These are phyloP conservation scores for Trichoderma simmonsii DNA, from an alignment of 2,329 filamentous ascomycete genomes.

Conservation along the genomic window DNA sequence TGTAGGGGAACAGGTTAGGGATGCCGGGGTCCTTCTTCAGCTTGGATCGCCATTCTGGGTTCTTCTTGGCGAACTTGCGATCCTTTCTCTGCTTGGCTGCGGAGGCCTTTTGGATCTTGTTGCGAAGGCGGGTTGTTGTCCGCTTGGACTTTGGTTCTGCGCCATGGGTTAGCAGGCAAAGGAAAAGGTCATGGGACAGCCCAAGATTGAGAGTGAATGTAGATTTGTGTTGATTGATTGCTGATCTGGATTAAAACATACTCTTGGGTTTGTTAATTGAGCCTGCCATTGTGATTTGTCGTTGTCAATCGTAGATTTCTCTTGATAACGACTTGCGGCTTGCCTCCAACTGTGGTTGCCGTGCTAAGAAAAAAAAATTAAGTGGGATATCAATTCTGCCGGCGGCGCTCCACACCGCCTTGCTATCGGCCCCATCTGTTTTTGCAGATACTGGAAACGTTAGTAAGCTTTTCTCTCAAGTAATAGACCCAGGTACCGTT, in stretches of 20 bases:
- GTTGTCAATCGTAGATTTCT: neutral
- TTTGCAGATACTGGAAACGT: neutral
- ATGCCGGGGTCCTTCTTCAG: conserved; percentile 98
- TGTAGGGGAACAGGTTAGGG: conserved; percentile 95
- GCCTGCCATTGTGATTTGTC: conserved; percentile 45
- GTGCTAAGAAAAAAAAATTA: conserved; percentile 33
- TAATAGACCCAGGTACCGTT: neutral
- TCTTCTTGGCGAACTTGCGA: conserved; percentile 88
- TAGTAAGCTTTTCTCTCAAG: neutral
- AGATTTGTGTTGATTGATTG: neutral
- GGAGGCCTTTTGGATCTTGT: conserved; percentile 95
- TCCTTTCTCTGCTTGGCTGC: conserved; percentile 86
- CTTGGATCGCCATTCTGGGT: conserved; percentile 92
- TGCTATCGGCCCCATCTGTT: conserved; percentile 14
- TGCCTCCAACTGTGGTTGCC: conserved; percentile 4
- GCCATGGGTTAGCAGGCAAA: neutral
- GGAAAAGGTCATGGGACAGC: neutral
- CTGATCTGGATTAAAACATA: conserved; percentile 30
- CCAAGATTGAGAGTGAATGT: neutral
- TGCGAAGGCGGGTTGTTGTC: conserved; percentile 78
- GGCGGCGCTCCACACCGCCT: conserved; percentile 31
- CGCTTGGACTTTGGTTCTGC: conserved; percentile 94
- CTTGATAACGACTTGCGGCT: conserved; percentile 7
- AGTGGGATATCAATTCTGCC: conserved; percentile 41
- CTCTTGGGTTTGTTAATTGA: conserved; percentile 55